Conservation (phyloP, 352 stramenopile genomes). For the Pythium pyrilobum region DNA sequence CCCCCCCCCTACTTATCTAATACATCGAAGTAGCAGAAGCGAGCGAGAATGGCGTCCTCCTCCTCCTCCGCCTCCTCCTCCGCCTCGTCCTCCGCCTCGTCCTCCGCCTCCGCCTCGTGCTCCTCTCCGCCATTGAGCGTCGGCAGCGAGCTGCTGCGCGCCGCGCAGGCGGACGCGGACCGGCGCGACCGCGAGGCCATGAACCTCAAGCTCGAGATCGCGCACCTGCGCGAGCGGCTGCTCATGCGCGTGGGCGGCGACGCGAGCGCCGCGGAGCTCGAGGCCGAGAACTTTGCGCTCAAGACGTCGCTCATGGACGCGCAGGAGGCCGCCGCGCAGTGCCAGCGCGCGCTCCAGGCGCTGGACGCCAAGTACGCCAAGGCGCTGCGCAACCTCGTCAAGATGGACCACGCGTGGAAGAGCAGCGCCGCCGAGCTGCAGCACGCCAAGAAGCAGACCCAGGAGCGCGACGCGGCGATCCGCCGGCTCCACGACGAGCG, state of each 20-base stretch:
- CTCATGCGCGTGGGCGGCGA: slow-evolving; percentile 68
- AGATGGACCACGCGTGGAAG: slow-evolving; percentile 73
- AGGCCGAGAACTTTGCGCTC: slow-evolving; percentile 72
- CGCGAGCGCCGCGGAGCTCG: slow-evolving; percentile 64
- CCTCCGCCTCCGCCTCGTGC: too few relatives aligned
- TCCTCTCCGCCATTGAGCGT: neutral
- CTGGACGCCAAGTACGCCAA: slow-evolving; percentile 65
- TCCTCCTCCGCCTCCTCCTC: too few relatives aligned
- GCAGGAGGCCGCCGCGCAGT: slow-evolving; percentile 36
- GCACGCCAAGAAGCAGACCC: slow-evolving; percentile 9
- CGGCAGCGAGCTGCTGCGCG: slow-evolving; percentile 25
- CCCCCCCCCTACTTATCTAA: too few relatives aligned
- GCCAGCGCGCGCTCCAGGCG: slow-evolving; percentile 33
- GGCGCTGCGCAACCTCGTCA: slow-evolving; percentile 57
- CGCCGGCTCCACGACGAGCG: slow-evolving; percentile 12
- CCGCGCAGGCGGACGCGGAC: slow-evolving; percentile 44
- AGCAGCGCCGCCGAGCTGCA: slow-evolving; percentile 31
- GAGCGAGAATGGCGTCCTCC: too few relatives aligned
- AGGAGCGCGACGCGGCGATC: slow-evolving; percentile 5
- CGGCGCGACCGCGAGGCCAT: slow-evolving; percentile 62
- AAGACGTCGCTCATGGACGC: slow-evolving; percentile 48
- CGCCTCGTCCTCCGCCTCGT: too few relatives aligned
- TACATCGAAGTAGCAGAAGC: too few relatives aligned
- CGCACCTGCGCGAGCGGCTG: slow-evolving; percentile 68
- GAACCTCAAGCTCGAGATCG: slow-evolving; percentile 84